A percentile compares a stretch with the other conserved stretches of the same genome.
Conservation (phyloP, 768 basidiomycete species). For the Pleurotus ostreatus region DNA sequence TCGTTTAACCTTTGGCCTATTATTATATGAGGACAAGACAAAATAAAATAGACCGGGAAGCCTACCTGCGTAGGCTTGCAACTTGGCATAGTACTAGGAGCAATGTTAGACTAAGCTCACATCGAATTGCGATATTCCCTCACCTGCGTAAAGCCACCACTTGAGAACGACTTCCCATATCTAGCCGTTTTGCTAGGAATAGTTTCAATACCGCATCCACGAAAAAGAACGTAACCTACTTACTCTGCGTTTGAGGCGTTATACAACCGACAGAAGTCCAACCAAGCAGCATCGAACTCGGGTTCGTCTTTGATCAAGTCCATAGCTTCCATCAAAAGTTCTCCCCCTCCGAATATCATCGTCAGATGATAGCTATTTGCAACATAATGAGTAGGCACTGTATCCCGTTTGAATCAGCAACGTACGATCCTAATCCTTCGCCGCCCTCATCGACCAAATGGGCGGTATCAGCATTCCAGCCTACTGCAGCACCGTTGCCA, state of each 20-base stretch:
- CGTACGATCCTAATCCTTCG: slow-evolving; percentile 27
- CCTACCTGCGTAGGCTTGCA: slow-evolving; percentile 33
- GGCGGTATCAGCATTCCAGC: slow-evolving; percentile 34
- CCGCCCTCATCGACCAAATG: slow-evolving; percentile 34
- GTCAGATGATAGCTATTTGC: slow-evolving; percentile 25
- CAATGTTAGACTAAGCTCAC: not conserved
- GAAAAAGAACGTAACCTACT: slow-evolving; percentile 5
- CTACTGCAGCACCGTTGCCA: slow-evolving; percentile 30
- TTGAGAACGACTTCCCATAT: slow-evolving; percentile 30
- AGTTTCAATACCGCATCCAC: not conserved
- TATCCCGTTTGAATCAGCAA: not conserved
- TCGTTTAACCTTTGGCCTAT: slow-evolving; percentile 28
- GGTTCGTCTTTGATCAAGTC: slow-evolving; percentile 32
- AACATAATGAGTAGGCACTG: no score
- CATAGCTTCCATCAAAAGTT: slow-evolving; percentile 37
- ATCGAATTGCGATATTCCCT: no score
- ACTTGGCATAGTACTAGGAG: slow-evolving; percentile 30
- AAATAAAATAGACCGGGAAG: not conserved
- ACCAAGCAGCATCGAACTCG: slow-evolving; percentile 34
- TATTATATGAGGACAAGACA: no score
- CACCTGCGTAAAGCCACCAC: slow-evolving; percentile 29
- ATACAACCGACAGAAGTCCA: slow-evolving; percentile 33
- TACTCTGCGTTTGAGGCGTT: slow-evolving; percentile 32
- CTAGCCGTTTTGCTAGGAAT: slow-evolving; percentile 26
- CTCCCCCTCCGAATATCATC: slow-evolving; percentile 34